A percentile compares a stretch with the other conserved stretches of the same genome.
Conservation (phyloP, 768 basidiomycete species). For the Leccinum arenicola region DNA sequence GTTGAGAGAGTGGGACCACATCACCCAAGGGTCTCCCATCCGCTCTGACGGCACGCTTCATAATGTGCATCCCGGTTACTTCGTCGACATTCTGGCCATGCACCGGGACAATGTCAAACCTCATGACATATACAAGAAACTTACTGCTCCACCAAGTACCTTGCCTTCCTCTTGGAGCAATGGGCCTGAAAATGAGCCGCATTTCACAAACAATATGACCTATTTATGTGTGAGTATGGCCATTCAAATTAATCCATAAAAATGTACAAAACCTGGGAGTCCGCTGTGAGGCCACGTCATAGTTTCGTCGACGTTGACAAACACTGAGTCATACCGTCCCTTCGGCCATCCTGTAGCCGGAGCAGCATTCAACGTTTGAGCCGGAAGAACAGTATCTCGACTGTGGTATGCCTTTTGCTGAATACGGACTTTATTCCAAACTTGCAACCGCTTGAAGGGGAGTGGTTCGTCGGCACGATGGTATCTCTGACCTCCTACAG, state of each 20-base stretch:
- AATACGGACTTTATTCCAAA: no score
- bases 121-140: slow-evolving; percentile 26
- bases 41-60: slow-evolving; percentile 17
- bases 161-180: no score
- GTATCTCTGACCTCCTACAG: no score
- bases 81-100: slow-evolving; percentile 5
- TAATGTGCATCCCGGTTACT: slow-evolving; percentile 20
- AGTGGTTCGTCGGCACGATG: no score
- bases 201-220: slow-evolving; percentile 9
- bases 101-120: slow-evolving; percentile 28
- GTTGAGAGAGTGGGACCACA: slow-evolving; percentile 25
- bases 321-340: no score
- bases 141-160: background rate
- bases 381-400: no score
- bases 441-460: no score
- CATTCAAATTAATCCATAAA: no score
- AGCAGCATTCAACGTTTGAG: no score
- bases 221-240: background rate
- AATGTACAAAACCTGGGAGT: slow-evolving; percentile 5
- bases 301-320: slow-evolving; percentile 3
- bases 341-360: no score
- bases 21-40: slow-evolving; percentile 19
- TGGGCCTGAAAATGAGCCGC: no score
- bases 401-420: no score
- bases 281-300: slow-evolving; percentile 16